Evolutionary conservation across 2,329 filamentous ascomycete species (phyloP), one percentile per base, ranked within the genome.

Genomic region (Akanthomyces muscarius): DNA sequence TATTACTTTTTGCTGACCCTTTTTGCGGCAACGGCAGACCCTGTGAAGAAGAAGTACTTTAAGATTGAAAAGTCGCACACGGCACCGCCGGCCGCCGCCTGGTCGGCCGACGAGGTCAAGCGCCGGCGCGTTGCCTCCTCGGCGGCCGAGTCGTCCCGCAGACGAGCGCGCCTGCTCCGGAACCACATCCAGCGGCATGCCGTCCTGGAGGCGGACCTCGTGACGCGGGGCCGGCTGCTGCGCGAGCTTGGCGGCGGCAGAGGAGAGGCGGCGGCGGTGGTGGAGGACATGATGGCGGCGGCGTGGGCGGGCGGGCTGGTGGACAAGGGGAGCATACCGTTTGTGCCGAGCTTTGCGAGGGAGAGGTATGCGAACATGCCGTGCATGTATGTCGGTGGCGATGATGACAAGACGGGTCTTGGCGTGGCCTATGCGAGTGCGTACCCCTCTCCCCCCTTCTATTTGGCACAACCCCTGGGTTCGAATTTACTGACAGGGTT

Each of bases 41-140:
- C 73, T 16, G 80, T 80, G 50, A 89, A 85, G 72, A 81, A 81
- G 44, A 88, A 85, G 66, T 91, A 90, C 69, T 91, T 90, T 74
- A 87, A 85, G 68, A 83, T 90, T 56, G 84, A 89, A 70, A 81
- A 80, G 52, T 78, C 83, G 45, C 79, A 82, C 61, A 79, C 79
- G 18, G 84, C 84, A 0, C 80, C 85, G 0, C 66, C 76, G 1
- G 74, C 72, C 8, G 77, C 82, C 0, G 74, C 79, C 18, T 89
- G 86, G 76, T 85, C 86, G 10, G 75, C 78, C n/a, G 77, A 83
- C 52, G 80, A 80, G 7, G 83, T 89, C 62, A 87, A 85, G 73
- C 79, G 78, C 66, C 84, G 84, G 59, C 80, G 80, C 64, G 65
- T 77, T 3, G 76, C 82, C 38, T 76, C 82, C 42, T 72, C 72